Evolutionary conservation across 768 basidiomycete genomes (phyloP).

Genomic region (Cystofilobasidium ferigula): DNA sequence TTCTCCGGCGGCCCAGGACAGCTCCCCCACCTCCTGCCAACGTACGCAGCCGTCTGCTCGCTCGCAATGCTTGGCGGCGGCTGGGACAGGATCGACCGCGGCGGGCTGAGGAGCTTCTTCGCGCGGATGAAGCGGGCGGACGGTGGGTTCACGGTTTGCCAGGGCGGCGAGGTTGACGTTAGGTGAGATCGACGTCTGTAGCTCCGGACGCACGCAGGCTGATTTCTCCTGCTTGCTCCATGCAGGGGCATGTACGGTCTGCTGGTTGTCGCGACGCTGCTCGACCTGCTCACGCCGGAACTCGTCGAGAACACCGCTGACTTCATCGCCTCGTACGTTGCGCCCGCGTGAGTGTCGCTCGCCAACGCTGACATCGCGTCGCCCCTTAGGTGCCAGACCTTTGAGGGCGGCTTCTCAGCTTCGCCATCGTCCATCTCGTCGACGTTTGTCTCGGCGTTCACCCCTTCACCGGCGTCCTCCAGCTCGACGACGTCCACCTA

Average conservation of each 20-base stretch:
- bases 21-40: slow-evolving; percentile 72
- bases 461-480: slow-evolving; percentile 4
- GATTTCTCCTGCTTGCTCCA: neutral
- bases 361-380: neutral
- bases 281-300: slow-evolving; percentile 79
- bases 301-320: slow-evolving; percentile 62
- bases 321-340: slow-evolving; percentile 42
- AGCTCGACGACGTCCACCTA: slow-evolving; percentile 34
- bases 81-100: slow-evolving; percentile 74
- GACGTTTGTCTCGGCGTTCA: slow-evolving; percentile 45
- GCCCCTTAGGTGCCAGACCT: slow-evolving; percentile 65
- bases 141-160: slow-evolving; percentile 81
- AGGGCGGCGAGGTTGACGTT: slow-evolving; percentile 84
- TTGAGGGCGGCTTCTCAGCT: slow-evolving; percentile 85
- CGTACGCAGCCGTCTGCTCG: slow-evolving; percentile 74
- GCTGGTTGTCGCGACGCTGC: slow-evolving; percentile 65
- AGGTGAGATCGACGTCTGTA: too few species aligned
- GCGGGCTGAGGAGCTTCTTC: slow-evolving; percentile 75
- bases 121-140: slow-evolving; percentile 84
- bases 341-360: too few species aligned
- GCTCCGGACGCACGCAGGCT: too few species aligned
- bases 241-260: slow-evolving; percentile 86
- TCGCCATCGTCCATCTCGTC: slow-evolving; percentile 48
- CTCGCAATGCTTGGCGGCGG: slow-evolving; percentile 78
- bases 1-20: slow-evolving; percentile 89